Base-by-base conservation (phyloP, 1,139 yeast species). In the Protomyces macrosporus region DNA sequence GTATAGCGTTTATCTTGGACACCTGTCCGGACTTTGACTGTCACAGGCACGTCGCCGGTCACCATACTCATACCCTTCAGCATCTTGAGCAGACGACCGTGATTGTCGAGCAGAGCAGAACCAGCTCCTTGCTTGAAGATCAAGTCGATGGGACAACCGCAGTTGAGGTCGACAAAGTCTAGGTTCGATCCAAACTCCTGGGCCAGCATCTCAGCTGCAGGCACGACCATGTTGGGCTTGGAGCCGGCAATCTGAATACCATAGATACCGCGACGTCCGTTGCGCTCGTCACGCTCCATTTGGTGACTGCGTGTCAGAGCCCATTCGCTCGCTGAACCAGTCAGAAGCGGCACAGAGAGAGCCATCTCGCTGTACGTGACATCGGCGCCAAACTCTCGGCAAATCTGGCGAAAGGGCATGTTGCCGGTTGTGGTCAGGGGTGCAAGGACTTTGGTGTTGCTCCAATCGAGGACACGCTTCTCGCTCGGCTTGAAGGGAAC, bases 381-480 rank as follows among this genome's bases (percentile, higher is more conserved):
- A 71, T 93, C 98, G 4, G 97, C 96, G 34, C 98, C 98, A 45
- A 90, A 77, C 0, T 86, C 81, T 71, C 87, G 88, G 97, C 95
- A 93, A 66, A 95, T 80, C 69, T 98, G 82, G 74, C 99, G 86
- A 76, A 85, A 93, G 12, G 99, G 98, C 71, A 95, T 79, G 74
- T 93, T 93, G 39, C 99, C 99, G 6, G 95, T 98, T 0, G 99
- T 93, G 32, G 99, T 95, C 68, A 93, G 81, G 1, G 99, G 99
- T 0, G 97, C 90, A 10, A 93, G 87, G 67, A 93, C 90, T 74
- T 90, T 91, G 67, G 95, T 93, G 50, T 84, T 77, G 60, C 80
- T 78, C 62, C 88, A 80, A 72, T 90, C 78, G 55, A 95, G 45
- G 10, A 55, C 35, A 3, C 57, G 52, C 42, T 55, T 55, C 40